A percentile compares a stretch with the other conserved stretches of the same genome.
Evolutionary conservation across 2,329 filamentous ascomycete species (phyloP).

Genomic region (Sclerotinia trifoliorum): DNA sequence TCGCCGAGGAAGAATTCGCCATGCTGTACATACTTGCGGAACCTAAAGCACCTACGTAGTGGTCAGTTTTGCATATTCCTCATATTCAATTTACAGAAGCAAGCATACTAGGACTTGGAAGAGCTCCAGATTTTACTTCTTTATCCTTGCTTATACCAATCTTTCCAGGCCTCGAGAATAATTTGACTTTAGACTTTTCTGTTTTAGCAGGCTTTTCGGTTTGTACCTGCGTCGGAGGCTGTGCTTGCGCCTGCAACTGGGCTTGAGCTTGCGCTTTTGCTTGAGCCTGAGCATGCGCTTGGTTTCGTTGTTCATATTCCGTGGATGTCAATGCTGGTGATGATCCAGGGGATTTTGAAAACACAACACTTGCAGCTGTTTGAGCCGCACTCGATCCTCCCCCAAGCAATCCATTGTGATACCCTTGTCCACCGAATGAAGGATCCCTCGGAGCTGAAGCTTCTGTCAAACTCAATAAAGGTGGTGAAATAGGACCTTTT

Average conservation of each 20-base stretch:
- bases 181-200: conserved; percentile 77
- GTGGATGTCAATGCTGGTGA: conserved; percentile 38
- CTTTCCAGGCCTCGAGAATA: conserved; percentile 76
- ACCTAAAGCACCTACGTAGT: conserved; percentile 41
- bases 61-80: conserved; percentile 47
- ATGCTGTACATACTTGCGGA: conserved; percentile 67
- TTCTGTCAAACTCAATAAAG: conserved; percentile 62
- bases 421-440: conserved; percentile 49
- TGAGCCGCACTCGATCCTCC: conserved; percentile 65
- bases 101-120: conserved; percentile 72
- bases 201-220: conserved; percentile 60
- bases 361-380: conserved; percentile 70
- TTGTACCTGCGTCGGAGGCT: conserved; percentile 30
- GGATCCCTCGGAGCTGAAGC: conserved; percentile 60
- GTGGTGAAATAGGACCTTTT: conserved; percentile 57
- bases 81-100: conserved; percentile 62
- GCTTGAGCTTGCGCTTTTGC: conserved; percentile 7
- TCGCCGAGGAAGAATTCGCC: conserved; percentile 74
- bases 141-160: conserved; percentile 65
- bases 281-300: conserved; percentile 1
- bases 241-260: conserved; percentile 1
- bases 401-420: conserved; percentile 61
- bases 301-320: conserved; percentile 39
- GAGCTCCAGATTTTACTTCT: conserved; percentile 62
- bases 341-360: conserved; percentile 51